Conservation (phyloP, 1,139 yeast species). For the Debaryomycetaceae sp. region DNA sequence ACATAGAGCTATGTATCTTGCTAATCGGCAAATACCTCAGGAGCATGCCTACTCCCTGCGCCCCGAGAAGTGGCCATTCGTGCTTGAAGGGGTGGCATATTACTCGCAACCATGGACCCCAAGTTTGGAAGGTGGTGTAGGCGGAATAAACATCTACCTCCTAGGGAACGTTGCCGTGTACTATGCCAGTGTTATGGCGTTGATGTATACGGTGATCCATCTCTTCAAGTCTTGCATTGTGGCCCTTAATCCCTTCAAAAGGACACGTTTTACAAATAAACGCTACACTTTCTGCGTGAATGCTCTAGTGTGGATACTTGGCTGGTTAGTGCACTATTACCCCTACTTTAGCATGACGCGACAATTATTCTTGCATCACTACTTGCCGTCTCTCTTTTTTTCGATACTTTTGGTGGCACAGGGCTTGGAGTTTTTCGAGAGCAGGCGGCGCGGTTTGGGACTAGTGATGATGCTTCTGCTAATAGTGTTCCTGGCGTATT, state of each 20-base stretch:
- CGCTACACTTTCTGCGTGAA: conserved; percentile 11
- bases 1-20: conserved; percentile 23
- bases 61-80: conserved; percentile 33
- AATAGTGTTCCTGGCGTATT: conserved; percentile 8
- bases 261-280: conserved; percentile 8
- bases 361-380: conserved; percentile 29
- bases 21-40: conserved; percentile 16
- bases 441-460: conserved; percentile 11
- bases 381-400: conserved; percentile 26
- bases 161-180: conserved; percentile 29
- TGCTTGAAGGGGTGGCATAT: conserved; percentile 22
- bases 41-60: conserved; percentile 19
- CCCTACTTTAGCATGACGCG: conserved; percentile 25
- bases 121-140: conserved; percentile 9
- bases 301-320: conserved; percentile 18
- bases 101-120: conserved; percentile 10
- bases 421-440: conserved; percentile 19
- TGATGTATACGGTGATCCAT: neutral
- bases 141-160: conserved; percentile 22
- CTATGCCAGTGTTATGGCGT: conserved; percentile 5
- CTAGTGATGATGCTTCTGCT: conserved; percentile 5
- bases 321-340: conserved; percentile 25
- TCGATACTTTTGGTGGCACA: conserved; percentile 21
- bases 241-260: conserved; percentile 19
- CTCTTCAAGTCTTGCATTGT: conserved; percentile 3